Base-by-base conservation (phyloP, 2,329 filamentous ascomycete species). In the Helotiales sp. region DNA sequence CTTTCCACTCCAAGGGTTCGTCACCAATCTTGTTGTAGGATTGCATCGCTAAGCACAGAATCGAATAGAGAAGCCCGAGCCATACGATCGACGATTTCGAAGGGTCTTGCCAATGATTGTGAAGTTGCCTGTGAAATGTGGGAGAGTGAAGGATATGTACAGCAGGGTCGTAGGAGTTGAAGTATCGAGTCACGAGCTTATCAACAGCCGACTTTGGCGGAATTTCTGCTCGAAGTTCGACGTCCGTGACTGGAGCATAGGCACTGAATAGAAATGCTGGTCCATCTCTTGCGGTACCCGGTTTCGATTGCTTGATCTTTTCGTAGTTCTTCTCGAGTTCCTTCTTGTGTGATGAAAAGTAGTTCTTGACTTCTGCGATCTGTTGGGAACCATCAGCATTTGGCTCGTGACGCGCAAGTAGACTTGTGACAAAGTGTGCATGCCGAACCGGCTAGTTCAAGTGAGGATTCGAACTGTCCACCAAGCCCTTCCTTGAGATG, bases 281-380 rank as follows among this genome's bases (percentile, higher is more conserved):
- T 1, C 89, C 89, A 57, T 86, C 84, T 34, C 76, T 77, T 27
- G 83, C 81, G 2, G 78, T 76, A 27, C 76, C 76, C 15, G 86
- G 81, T 67, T 89, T 91, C 36, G 84, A 84, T 44, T 84, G 84
- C 70, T 87, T 83, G 52, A 96, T 86, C 66, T 86, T 88, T 66
- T 90, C 86, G 66, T 91, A 86, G 66, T 93, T 92, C 58, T 86
- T 87, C 70, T 96, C 91, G 59, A 93, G 81, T 64, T 97, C 92
- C 70, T 95, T 93, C 72, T 95, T 96, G 74, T 97, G 91, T 33
- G 82, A 85, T 17, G 77, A 76, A 68, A 96, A 98, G 75, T 95
- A 97, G 66, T 88, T 93, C 71, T 93, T 96, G 25, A 99, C 93
- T 76, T 99, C 95, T 9, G 90, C 81, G 63, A 99, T 95, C 82